Base-by-base conservation (phyloP, 106 monocot species). In the Acorus calamus region DNA sequence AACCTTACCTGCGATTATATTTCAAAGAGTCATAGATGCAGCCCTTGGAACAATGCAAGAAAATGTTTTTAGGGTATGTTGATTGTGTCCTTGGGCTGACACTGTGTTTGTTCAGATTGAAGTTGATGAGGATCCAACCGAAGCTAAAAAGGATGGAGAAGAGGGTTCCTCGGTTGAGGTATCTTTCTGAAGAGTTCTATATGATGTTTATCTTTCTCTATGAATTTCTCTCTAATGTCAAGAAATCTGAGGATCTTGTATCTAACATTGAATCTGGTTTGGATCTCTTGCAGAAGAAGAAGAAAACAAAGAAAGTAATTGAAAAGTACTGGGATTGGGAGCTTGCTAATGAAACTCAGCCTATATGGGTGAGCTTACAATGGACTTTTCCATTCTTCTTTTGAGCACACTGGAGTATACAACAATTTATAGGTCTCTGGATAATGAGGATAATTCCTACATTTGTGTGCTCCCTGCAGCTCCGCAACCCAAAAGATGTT, bases 291-390 rank as follows among this genome's bases (percentile, higher is more conserved):
- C 57, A 91, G 91, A 85, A 72, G 57, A 88, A 98, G 80, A 98
- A 92, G 70, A 92, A 92, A 53, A 99, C 92, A 4, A 99, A 99
- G 59, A 99, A 80, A 59, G 88, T 99, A 49, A 54, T 92, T 64
- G 98, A 99, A 46, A 92, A 73, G 55, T 92, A 99, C 53, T 99
- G 98, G 98, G 98, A 99, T 14, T 99, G 98, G 98, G 98, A 99
- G 60, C 83, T 92, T 12, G 74, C 86, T 3, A 99, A 99, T 77
- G 98, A 99, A 63, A 99, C 98, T 13, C 75, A 99, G 41, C 98
- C 98, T 53, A 86, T 99, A 56, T 99, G 98, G 98, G 98, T 99
- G 54, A 77, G 88, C 28, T 51, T 46, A 57, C 28, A 28, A 28
- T 28, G 28, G 28, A 28, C 28, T 0, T 28, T 28, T 28, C 28